Evolutionary conservation across 805 yeast genomes (phyloP), one percentile per base, ranked within the genome.

Genomic region (Candida nemodendra): DNA sequence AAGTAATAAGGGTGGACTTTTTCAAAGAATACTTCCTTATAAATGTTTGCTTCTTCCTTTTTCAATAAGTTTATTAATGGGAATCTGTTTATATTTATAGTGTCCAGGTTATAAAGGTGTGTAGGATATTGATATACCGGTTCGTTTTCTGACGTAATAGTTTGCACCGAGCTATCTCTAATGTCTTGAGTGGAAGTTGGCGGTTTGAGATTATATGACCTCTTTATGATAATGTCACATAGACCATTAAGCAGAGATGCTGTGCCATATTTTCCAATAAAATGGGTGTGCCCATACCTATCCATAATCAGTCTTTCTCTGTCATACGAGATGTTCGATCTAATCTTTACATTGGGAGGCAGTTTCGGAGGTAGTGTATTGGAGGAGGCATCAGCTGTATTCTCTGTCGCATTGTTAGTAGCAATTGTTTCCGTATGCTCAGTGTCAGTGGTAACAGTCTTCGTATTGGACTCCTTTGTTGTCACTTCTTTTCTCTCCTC

Each of bases 211-310:
- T 64, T 65, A 14, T 56, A 53, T 0, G 69, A 61, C 14, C 66
- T 51, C 36, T 66, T 63, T n/a, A 67, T 52, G 18, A 71, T 59
- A 15, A 71, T 55, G 44, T 68, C 72, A 42, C 74, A 68, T 7
- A 71, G 42, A 1, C 72, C 68, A 34, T 62, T 67, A 38, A 71
- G 54, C 18, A 71, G 43, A 2, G 72, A 66, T 0, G 73, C 69
- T 1, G 75, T 70, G 17, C 76, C 74, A 13, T 62, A 63, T 15
- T 68, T 62, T 1, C 77, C 77, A 35, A 72, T 65, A 41, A 67
- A 72, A 49, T 72, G 77, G 0, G 72, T 64, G 36, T 69, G 71
- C 4, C 76, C 76, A 39, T 61, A 64, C 16, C 62, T 53, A 43
- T 72, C 78, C 54, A 64, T 64, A 15, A 71, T 59, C 26, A 71